Base-by-base conservation (phyloP, 208 protist genomes). In the Trypanosoma theileri region DNA sequence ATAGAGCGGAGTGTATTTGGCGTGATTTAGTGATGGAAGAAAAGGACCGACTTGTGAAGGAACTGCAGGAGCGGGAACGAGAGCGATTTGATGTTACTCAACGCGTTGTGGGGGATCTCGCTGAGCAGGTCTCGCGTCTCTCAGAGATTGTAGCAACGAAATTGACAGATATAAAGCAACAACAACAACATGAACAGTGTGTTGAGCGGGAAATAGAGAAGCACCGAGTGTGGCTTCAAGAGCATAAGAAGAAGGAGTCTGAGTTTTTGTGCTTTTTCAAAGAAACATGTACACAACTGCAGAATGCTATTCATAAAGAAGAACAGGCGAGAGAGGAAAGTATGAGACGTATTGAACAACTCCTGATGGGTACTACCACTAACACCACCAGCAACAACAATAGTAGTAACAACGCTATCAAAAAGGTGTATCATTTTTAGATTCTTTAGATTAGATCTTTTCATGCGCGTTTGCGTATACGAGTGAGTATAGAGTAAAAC, bases 271-370 rank as follows among this genome's bases (percentile, higher is more conserved):
- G 44, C 26, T n/a, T 71, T 8, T 54, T 71, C 45, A 41, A 66
- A 21, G 51, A 73, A n/a, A 70, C 70, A 51, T 70, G 52, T 41
- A 45, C 17, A 28, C 53, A 60, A 46, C 42, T 75, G 11, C 60
- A 52, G 10, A 46, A 64, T 14, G 60, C 61, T 4, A 55, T 75
- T 26, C 4, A 17, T 14, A 6, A 13, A 7, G 70, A 75, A 56
- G 35, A 42, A 28, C 52, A 44, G 40, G 70, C 52, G 9, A 51
- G 70, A 16, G 70, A 70, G 54, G 63, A 50, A 45, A 62, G 62
- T 41, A 54, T 59, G 56, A 17, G 28, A 16, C 60, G 55, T 17
- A 66, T 75, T 21, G 70, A 75, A 46, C 1, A 64, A 58, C n/a
- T 75, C 17, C 62, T 75, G 50, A 58, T 46, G 17, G 14, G 45